Evolutionary conservation across 495 filamentous ascomycete species (phyloP).

Genomic region (Annulohypoxylon moriforme): DNA sequence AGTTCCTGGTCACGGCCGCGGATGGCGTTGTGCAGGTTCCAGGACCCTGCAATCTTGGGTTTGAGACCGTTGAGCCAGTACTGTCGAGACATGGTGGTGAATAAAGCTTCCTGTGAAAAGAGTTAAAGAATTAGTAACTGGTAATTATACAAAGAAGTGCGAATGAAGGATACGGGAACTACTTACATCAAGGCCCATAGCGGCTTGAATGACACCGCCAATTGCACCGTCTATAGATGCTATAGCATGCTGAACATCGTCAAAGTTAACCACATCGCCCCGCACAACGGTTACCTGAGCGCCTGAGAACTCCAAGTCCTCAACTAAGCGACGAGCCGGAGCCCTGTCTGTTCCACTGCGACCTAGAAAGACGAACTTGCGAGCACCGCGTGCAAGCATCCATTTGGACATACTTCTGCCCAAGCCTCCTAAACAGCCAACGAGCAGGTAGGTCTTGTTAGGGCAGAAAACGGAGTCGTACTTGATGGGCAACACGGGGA

Average conservation of each 20-base stretch:
- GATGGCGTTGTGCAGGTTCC: constrained; percentile 47
- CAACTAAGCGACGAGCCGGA: constrained; percentile 39
- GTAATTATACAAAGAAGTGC: too few species aligned
- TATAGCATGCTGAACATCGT: background rate
- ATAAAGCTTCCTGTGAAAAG: constrained; percentile 51
- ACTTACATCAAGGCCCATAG: constrained; percentile 8
- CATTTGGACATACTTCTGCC: constrained; percentile 62
- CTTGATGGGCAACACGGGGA: background rate
- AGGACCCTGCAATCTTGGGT: constrained; percentile 57
- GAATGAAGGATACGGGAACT: too few species aligned
- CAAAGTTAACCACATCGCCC: background rate
- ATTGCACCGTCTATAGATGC: background rate
- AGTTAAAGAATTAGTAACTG: too few species aligned
- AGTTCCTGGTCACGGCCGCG: constrained; percentile 32
- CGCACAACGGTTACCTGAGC: background rate
- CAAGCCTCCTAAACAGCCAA: constrained; percentile 67
- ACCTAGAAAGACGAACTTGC: constrained; percentile 63
- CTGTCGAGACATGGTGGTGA: constrained; percentile 52
- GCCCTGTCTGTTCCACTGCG: constrained; percentile 54
- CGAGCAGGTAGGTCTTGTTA: constrained; percentile 61
- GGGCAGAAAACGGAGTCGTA: background rate
- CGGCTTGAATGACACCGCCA: background rate
- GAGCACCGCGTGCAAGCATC: constrained; percentile 63
- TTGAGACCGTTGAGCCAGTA: constrained; percentile 49
- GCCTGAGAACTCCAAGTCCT: background rate